Conservation (phyloP, 768 basidiomycete species). For the Lentinula sp. region DNA sequence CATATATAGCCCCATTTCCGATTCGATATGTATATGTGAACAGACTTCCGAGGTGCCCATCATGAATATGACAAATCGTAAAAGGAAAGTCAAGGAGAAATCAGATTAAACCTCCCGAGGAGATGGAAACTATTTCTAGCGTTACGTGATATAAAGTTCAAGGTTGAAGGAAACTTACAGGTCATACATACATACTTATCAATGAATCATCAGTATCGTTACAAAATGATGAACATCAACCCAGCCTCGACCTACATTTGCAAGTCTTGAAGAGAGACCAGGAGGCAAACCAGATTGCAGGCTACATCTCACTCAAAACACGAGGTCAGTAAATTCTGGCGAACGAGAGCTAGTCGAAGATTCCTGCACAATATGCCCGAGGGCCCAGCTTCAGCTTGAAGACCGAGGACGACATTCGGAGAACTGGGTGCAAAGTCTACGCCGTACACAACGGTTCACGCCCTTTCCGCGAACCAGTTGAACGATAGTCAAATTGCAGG, state of each 20-base stretch:
- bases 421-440: neutral
- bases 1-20: neutral
- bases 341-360: no score
- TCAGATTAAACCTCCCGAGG: neutral
- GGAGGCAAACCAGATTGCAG: no score
- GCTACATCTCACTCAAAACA: no score
- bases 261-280: neutral
- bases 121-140: neutral
- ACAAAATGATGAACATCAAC: no score
- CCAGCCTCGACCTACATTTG: no score
- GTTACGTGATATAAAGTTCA: neutral
- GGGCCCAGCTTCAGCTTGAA: no score
- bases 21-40: neutral
- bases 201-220: neutral
- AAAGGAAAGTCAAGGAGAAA: neutral
- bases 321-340: no score
- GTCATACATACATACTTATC: neutral
- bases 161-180: neutral
- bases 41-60: neutral
- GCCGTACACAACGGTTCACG: neutral
- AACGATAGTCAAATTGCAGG: no score
- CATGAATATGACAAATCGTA: neutral
- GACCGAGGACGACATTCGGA: neutral
- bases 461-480: neutral
- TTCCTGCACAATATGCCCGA: no score